phyloP scores from a whole-genome alignment of 139 green algal genomes.

The Chlamydomonas incerta region DNA sequence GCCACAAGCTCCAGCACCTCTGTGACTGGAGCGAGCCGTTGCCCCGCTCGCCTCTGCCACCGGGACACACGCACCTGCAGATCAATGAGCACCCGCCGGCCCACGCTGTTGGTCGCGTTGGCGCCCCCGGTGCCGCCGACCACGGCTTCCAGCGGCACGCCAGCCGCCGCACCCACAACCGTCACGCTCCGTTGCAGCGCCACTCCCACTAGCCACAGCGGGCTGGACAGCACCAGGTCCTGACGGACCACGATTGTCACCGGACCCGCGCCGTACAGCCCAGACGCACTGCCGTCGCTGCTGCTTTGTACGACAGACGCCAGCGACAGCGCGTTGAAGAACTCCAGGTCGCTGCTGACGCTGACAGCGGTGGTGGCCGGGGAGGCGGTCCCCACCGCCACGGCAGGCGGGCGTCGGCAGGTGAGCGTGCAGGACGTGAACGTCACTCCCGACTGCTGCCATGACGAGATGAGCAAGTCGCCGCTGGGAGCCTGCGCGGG shows the following conservation, averaged over 20 bases:
- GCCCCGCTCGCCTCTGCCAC: no score
- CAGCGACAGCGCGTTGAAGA: conserved; percentile 25
- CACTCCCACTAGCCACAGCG: conserved; percentile 10
- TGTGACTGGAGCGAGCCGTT: no score
- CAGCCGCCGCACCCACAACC: not conserved
- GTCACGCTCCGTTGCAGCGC: not conserved
- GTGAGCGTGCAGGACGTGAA: not conserved
- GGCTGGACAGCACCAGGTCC: not conserved
- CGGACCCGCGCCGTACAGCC: not conserved
- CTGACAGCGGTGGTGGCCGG: not conserved
- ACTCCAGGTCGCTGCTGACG: conserved; percentile 4
- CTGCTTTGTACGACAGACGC: not conserved
- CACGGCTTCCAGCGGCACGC: no score
- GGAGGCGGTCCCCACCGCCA: not conserved
- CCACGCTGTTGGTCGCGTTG: not conserved
- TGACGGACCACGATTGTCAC: not conserved
- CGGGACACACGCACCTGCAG: not conserved
- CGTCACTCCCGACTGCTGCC: not conserved
- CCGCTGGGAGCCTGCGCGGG: not conserved
- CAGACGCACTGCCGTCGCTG: no score
- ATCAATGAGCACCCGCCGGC: not conserved
- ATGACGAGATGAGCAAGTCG: not conserved
- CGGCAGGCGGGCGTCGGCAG: not conserved
- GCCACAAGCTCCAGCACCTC: no score
- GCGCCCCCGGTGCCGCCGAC: not conserved